These are phyloP conservation scores for Cenchrus fungigraminus DNA, from an alignment of 176 grass and related monocot genomes.

Conservation along the genomic window DNA sequence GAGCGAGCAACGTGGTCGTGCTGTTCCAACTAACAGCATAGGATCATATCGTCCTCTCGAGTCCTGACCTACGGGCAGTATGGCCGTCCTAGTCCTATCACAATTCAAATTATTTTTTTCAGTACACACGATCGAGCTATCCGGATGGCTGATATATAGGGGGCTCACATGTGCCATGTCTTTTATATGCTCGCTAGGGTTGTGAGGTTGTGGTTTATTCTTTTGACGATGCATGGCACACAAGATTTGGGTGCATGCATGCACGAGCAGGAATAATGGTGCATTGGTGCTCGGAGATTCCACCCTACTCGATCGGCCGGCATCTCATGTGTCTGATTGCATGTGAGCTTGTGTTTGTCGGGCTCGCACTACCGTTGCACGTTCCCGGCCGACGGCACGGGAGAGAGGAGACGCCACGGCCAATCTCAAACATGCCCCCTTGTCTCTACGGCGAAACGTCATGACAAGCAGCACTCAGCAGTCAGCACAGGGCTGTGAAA, in stretches of 20 bases:
- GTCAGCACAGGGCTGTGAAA: background rate
- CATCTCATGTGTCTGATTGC: slow-evolving; percentile 31
- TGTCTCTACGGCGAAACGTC: slow-evolving; percentile 17
- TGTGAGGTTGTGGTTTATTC: background rate
- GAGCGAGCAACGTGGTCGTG: background rate
- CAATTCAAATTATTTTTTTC: background rate
- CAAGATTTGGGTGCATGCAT: slow-evolving; percentile 1
- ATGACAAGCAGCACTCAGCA: background rate
- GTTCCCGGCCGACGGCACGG: slow-evolving; percentile 32
- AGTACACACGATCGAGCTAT: background rate
- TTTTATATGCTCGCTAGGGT: background rate
- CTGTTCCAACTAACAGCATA: slow-evolving; percentile 10
- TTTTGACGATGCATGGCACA: background rate
- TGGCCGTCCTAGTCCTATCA: background rate
- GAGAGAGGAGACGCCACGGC: background rate
- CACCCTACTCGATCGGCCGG: background rate
- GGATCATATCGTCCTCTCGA: background rate
- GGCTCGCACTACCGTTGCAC: slow-evolving; percentile 27
- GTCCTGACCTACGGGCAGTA: background rate
- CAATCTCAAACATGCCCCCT: slow-evolving; percentile 21
- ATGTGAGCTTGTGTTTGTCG: slow-evolving; percentile 52
- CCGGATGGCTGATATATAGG: background rate
- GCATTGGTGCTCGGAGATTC: slow-evolving; percentile 10
- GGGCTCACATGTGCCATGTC: slow-evolving; percentile 45
- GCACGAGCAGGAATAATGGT: too few relatives aligned